Evolutionary conservation across 208 protist genomes (phyloP).

Genomic region (Acanthamoeba healyi): DNA sequence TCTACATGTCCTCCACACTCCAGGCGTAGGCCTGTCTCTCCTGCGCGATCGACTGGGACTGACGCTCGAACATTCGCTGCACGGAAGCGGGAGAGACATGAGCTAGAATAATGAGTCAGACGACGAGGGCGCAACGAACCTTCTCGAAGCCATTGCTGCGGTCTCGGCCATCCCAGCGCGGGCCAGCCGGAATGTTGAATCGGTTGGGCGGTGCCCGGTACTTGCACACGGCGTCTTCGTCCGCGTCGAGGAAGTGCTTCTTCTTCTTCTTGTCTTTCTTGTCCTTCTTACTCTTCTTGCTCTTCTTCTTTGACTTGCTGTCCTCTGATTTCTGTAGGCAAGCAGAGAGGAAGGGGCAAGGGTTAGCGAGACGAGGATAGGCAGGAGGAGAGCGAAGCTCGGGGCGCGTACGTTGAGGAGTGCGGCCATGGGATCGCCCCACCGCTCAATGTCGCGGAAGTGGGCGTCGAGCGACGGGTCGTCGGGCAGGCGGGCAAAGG

Average conservation of each 20-base stretch:
- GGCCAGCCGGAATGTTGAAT: slow-evolving; percentile 83
- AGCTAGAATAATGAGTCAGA: neutral
- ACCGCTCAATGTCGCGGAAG: slow-evolving; percentile 69
- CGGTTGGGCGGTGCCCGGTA: slow-evolving; percentile 81
- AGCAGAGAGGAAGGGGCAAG: neutral
- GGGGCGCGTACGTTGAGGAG: neutral
- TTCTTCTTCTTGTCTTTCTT: slow-evolving; percentile 74
- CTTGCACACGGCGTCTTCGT: slow-evolving; percentile 58
- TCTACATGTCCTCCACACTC: slow-evolving; percentile 70
- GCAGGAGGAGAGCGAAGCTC: neutral
- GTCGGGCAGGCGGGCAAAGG: slow-evolving; percentile 78
- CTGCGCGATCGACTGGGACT: neutral
- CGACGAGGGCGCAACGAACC: neutral
- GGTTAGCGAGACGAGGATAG: neutral
- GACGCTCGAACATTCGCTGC: slow-evolving; percentile 40
- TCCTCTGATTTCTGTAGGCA: neutral
- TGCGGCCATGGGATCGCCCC: slow-evolving; percentile 86
- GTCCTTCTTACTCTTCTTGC: slow-evolving; percentile 60
- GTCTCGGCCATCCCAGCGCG: slow-evolving; percentile 86
- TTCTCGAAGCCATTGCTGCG: slow-evolving; percentile 87
- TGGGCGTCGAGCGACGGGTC: slow-evolving; percentile 77
- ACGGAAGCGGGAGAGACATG: neutral
- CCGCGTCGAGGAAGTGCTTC: slow-evolving; percentile 42
- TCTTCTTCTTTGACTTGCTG: slow-evolving; percentile 1
- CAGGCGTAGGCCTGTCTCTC: slow-evolving; percentile 56